These are phyloP conservation scores for Ajuga chamaepitys DNA, from an alignment of 257 asterid genomes.

Conservation along the genomic window DNA sequence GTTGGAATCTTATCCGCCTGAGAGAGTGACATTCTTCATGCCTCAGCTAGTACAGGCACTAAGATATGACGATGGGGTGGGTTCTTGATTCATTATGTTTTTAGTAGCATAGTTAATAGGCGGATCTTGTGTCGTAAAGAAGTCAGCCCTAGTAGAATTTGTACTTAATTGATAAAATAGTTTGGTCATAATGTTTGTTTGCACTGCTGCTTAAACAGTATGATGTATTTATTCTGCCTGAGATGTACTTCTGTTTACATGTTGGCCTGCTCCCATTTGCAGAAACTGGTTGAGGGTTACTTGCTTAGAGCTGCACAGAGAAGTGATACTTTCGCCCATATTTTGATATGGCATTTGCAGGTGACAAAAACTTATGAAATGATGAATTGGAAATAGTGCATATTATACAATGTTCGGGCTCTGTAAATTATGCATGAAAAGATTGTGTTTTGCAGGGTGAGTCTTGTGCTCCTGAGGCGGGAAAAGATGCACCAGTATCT, in stretches of 20 bases:
- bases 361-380: slow-evolving; percentile 23
- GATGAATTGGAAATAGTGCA: slow-evolving; percentile 1
- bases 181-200: background rate
- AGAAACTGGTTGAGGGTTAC: slow-evolving; percentile 94
- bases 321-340: slow-evolving; percentile 93
- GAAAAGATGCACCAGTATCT: slow-evolving; percentile 54
- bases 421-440: slow-evolving; percentile 19
- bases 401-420: slow-evolving; percentile 11
- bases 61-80: slow-evolving; percentile 93
- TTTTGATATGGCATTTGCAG: slow-evolving; percentile 98
- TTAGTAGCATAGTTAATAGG: background rate
- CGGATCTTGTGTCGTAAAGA: background rate
- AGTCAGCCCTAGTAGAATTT: background rate
- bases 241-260: slow-evolving; percentile 8
- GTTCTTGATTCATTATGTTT: slow-evolving; percentile 22
- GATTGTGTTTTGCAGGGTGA: slow-evolving; percentile 67
- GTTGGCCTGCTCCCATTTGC: slow-evolving; percentile 32
- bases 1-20: slow-evolving; percentile 98
- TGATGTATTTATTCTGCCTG: slow-evolving; percentile 15
- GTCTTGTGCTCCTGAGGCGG: slow-evolving; percentile 61
- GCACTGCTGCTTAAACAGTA: background rate
- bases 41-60: slow-evolving; percentile 97
- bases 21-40: slow-evolving; percentile 94
- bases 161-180: background rate
- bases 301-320: slow-evolving; percentile 98